Evolutionary conservation across 108 stramenopile genomes (phyloP).

Genomic region (Pseudonitzschia multistriata): DNA sequence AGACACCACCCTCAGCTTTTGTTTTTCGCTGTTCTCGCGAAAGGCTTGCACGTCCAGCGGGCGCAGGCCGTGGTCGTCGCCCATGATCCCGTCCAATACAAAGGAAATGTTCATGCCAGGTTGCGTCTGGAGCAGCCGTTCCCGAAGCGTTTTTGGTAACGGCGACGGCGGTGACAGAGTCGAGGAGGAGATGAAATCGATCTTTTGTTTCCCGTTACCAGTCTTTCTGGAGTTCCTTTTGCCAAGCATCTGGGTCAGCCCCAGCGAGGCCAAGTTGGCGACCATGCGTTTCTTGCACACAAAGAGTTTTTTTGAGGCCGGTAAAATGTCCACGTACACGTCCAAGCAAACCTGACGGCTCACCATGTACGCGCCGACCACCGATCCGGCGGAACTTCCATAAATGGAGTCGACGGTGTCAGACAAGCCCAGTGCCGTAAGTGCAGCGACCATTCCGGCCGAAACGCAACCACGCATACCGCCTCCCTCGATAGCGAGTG

Average conservation of each 20-base stretch:
- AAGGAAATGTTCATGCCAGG: conserved; percentile 76
- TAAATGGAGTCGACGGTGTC: conserved; percentile 74
- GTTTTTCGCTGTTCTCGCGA: conserved; percentile 48
- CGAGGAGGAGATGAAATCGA: neutral
- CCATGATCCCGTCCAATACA: conserved; percentile 75
- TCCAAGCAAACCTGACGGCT: conserved; percentile 75
- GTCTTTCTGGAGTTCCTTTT: neutral
- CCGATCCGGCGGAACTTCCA: conserved; percentile 73
- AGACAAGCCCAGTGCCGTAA: conserved; percentile 65
- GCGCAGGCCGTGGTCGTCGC: conserved; percentile 59
- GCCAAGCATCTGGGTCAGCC: conserved; percentile 16
- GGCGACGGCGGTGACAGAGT: neutral
- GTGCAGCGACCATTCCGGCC: conserved; percentile 82
- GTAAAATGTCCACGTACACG: conserved; percentile 73
- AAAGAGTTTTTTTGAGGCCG: conserved; percentile 59
- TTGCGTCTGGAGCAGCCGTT: neutral
- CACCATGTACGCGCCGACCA: conserved; percentile 79
- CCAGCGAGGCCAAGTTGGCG: conserved; percentile 22
- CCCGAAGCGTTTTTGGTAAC: neutral
- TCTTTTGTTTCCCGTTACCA: neutral
- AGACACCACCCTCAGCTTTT: conserved; percentile 63
- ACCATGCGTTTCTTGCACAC: conserved; percentile 58
- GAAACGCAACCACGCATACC: conserved; percentile 76
- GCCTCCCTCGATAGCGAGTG: conserved; percentile 83
- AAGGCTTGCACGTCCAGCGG: conserved; percentile 79